phyloP scores from a whole-genome alignment of 2,329 filamentous ascomycete species.

The Fusarium nurragi region DNA sequence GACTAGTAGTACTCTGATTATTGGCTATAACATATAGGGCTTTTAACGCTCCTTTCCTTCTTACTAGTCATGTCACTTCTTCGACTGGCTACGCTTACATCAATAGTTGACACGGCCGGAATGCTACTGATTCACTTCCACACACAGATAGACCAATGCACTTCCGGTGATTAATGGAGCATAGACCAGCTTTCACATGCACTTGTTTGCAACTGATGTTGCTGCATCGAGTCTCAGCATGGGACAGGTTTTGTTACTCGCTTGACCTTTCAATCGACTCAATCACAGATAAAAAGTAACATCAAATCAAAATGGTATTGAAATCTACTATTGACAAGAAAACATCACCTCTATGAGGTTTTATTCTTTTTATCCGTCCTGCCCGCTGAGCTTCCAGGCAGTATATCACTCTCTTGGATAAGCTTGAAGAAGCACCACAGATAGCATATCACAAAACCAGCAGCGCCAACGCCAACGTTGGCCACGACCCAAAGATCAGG shows the following conservation, averaged over 20 bases:
- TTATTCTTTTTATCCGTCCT: constrained; percentile 49
- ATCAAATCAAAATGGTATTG: background rate
- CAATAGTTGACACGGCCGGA: background rate
- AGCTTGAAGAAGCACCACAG: constrained; percentile 86
- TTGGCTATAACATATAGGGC: too few species aligned
- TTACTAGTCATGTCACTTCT: too few species aligned
- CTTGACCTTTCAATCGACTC: too few species aligned
- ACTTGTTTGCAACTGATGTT: too few species aligned
- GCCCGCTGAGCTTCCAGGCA: constrained; percentile 47
- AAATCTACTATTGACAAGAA: constrained; percentile 4
- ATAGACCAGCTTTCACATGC: too few species aligned
- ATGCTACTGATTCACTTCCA: too few species aligned
- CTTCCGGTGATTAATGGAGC: too few species aligned
- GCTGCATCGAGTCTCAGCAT: too few species aligned
- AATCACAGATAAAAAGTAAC: background rate
- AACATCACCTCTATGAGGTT: constrained; percentile 20
- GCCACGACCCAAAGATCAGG: constrained; percentile 95
- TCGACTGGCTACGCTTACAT: too few species aligned
- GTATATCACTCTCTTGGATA: constrained; percentile 65
- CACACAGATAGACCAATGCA: too few species aligned
- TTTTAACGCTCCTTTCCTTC: too few species aligned
- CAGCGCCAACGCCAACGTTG: constrained; percentile 87
- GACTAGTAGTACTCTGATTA: background rate
- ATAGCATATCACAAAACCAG: constrained; percentile 87
- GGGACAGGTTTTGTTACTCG: too few species aligned